Conservation (phyloP, 805 yeast genomes). For the Kodamaea leandrae region DNA sequence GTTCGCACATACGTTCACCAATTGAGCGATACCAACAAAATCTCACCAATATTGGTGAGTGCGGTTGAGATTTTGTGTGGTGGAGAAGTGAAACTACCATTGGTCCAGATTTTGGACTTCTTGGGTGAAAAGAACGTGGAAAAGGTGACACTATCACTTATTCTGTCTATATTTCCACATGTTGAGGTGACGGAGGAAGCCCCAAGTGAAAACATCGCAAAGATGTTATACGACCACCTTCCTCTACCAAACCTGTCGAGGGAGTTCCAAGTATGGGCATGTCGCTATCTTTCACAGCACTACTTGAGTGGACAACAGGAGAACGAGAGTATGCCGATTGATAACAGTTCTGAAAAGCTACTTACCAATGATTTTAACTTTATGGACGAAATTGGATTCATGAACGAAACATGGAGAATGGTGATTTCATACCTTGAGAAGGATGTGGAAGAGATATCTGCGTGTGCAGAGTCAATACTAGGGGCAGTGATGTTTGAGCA, state of each 20-base stretch:
- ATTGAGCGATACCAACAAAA: not conserved
- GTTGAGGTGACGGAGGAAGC: not conserved
- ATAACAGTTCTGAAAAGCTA: too few relatives aligned
- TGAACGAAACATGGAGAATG: slow-evolving; percentile 27
- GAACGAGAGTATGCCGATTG: too few relatives aligned
- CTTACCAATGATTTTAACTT: too few relatives aligned
- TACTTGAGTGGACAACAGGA: slow-evolving; percentile 16
- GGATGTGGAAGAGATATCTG: slow-evolving; percentile 17
- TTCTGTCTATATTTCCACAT: slow-evolving; percentile 10
- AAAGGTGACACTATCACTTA: not conserved
- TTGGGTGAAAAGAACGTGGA: not conserved
- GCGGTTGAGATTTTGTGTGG: slow-evolving; percentile 5
- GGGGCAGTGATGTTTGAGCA: slow-evolving; percentile 37
- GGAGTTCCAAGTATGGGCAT: slow-evolving; percentile 23
- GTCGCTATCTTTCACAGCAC: slow-evolving; percentile 21
- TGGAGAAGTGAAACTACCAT: not conserved
- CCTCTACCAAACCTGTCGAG: slow-evolving; percentile 10
- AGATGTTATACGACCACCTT: not conserved
- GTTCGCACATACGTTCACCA: not conserved
- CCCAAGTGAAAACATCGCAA: slow-evolving; percentile 1
- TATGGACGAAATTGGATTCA: slow-evolving; percentile 14
- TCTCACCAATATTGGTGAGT: not conserved
- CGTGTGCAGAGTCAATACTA: slow-evolving; percentile 37
- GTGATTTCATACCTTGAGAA: slow-evolving; percentile 20
- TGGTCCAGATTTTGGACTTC: not conserved